These are phyloP conservation scores for Aureobasidium sp. DNA, from an alignment of 2,329 filamentous ascomycete species.

Conservation along the genomic window DNA sequence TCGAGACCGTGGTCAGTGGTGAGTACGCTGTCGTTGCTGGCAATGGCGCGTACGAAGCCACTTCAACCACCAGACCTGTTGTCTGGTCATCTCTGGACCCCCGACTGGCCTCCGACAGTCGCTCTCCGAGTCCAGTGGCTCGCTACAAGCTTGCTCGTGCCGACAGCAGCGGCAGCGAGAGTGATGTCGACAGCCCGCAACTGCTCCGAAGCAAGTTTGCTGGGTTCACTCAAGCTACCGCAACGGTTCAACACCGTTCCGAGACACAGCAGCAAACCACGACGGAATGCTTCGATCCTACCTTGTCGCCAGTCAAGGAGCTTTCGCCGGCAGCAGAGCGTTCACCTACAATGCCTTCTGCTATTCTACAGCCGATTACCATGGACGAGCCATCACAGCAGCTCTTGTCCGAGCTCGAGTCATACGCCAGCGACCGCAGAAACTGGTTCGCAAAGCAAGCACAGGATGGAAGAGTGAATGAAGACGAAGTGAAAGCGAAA, in stretches of 20 bases:
- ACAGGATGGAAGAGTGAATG: neutral
- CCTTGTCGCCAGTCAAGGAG: neutral
- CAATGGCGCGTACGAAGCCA: neutral
- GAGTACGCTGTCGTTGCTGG: conserved; percentile 1
- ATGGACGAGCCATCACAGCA: neutral
- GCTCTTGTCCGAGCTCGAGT: neutral
- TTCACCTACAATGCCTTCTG: neutral
- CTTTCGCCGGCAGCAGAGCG: neutral
- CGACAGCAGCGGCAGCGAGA: conserved; percentile 5
- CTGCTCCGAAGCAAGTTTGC: neutral
- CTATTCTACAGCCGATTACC: neutral
- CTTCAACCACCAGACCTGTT: neutral
- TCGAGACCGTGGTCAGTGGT: neutral
- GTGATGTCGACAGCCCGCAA: neutral
- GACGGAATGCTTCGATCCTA: neutral
- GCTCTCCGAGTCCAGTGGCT: neutral
- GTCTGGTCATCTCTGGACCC: conserved; percentile 1
- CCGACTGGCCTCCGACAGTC: neutral
- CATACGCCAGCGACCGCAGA: neutral
- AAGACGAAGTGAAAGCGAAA: neutral
- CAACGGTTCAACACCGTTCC: neutral
- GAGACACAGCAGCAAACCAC: neutral
- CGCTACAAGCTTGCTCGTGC: conserved; percentile 4
- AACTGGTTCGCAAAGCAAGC: neutral
- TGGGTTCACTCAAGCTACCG: neutral